Evolutionary conservation across 2,329 filamentous ascomycete genomes (phyloP), one percentile per base, ranked within the genome.

Genomic region (Trichoderma pleuroti): DNA sequence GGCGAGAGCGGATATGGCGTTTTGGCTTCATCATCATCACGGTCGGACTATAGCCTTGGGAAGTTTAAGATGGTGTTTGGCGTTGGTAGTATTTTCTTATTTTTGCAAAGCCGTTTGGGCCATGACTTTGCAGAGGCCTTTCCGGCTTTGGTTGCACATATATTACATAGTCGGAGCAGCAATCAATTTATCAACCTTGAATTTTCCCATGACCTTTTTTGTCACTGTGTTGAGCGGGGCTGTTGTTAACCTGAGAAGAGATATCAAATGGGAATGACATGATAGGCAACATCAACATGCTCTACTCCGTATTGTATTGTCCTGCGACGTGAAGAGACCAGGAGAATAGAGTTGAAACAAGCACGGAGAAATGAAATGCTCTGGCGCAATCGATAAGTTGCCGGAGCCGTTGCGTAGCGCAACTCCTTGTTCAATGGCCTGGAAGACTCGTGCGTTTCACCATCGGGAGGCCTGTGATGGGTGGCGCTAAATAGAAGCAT

Each of bases 361-460:
- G 26, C 30, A 9, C 9, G 18, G 18, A 8, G 10, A n/a, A 10
- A 28, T 28, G 26, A 21, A 46, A 21, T 39, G 28, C 34, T 28
- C 46, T 59, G 68, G 60, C 36, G 56, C 16, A 60, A 68, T 71
- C 63, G 69, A 71, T 68, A 52, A 68, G 63, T 61, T 59, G 28
- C 70, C 49, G 66, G 34, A 28, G 26, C 30, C 2, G 42, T 28
- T 28, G 18, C 36, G 42, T 59, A 36, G 63, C 52, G 63, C 34
- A 59, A 46, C 52, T 68, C 21, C 26, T 11, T 42, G 54, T 34
- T 56, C 39, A n/a, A 68, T 54, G 66, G 57, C 21, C 18, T 54
- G 39, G 14, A 54, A 39, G 39, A 34, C 4, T 69, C 28, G 18
- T 46, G 24, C 12, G 67, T 69, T 69, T 69, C 67, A 69, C 67